Evolutionary conservation across 2,329 filamentous ascomycete genomes (phyloP), one percentile per base, ranked within the genome.

Genomic region (Hypoxylon sp.): DNA sequence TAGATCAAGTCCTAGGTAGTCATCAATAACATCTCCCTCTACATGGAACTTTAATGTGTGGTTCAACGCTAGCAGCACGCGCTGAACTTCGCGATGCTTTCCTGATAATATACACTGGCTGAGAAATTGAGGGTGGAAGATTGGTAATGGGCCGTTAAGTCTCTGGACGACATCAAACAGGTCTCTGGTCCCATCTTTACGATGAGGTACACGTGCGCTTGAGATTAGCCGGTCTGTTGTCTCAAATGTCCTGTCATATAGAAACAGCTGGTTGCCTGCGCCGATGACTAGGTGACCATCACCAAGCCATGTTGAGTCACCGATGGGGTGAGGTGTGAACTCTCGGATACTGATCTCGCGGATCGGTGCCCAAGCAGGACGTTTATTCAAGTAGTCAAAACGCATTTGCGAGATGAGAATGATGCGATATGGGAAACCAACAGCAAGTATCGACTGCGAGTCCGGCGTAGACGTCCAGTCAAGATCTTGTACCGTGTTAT

Each of bases 391-490:
- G 75, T 97, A 97, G 78, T 97, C 93, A 74, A 96, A 97, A 11
- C 94, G 91, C 81, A 97, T 89, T 75, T 97, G 94, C 5, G 91
- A 90, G 25, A 97, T 85, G 2, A 97, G 83, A 29, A 96, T 80
- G 4, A 97, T 90, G 61, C 91, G 88, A 69, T 94, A 92, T n/a
- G 91, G 90, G 74, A 97, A 97, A 0, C 94, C 94, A n/a, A 97
- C 92, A 0, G 94, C 93, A 19, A 97, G 83, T 59, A 97, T 94
- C 0, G 92, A 95, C 74, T 97, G 93, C 51, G 89, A 89, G 76
- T 97, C 93, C 0, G 93, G 93, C 0, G 94, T 97, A 2, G 92
- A 95, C 0, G 94, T 95, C 95, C 95, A 97, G 77, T 97, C 94
- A 11, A 97, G 86, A 77, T 97, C 94, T 68, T 91, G 89, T 41